Evolutionary conservation across 2,329 filamentous ascomycete species (phyloP).

Genomic region (Monilinia fructigena): DNA sequence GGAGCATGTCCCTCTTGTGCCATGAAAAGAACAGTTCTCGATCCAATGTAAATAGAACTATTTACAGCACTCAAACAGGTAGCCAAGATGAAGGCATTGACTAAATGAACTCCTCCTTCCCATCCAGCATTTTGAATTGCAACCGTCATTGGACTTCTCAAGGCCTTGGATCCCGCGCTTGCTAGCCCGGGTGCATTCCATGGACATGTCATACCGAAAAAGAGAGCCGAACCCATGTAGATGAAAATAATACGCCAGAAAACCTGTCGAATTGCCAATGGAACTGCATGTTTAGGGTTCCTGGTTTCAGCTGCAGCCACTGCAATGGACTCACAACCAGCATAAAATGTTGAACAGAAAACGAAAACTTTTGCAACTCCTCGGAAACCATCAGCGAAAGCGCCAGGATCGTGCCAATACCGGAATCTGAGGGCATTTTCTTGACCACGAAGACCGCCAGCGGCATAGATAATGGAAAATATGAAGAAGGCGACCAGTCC

Average conservation of each 20-base stretch:
- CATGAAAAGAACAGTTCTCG: slow-evolving; percentile 73
- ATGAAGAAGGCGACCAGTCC: slow-evolving; percentile 71
- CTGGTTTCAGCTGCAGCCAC: slow-evolving; percentile 55
- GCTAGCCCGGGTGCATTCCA: slow-evolving; percentile 64
- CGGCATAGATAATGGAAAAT: slow-evolving; percentile 69
- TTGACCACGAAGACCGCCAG: slow-evolving; percentile 63
- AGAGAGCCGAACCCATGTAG: slow-evolving; percentile 76
- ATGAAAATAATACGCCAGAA: slow-evolving; percentile 90
- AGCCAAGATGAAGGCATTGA: slow-evolving; percentile 75
- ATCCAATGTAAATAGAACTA: slow-evolving; percentile 74
- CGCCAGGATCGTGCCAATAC: slow-evolving; percentile 71
- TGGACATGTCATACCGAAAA: slow-evolving; percentile 72
- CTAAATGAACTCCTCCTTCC: slow-evolving; percentile 69
- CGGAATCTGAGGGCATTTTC: slow-evolving; percentile 60
- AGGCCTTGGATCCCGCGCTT: slow-evolving; percentile 58
- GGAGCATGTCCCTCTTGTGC: slow-evolving; percentile 72
- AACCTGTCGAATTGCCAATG: slow-evolving; percentile 76
- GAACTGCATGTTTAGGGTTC: slow-evolving; percentile 48
- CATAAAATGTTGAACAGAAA: slow-evolving; percentile 69
- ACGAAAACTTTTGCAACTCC: slow-evolving; percentile 66
- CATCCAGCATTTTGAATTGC: slow-evolving; percentile 73
- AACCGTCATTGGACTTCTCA: slow-evolving; percentile 72
- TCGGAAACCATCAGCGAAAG: slow-evolving; percentile 67
- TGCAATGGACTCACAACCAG: slow-evolving; percentile 62
- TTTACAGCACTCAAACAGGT: slow-evolving; percentile 73